These are phyloP conservation scores for Metschnikowia kunwiensis DNA, from an alignment of 805 yeast genomes.

Conservation along the genomic window DNA sequence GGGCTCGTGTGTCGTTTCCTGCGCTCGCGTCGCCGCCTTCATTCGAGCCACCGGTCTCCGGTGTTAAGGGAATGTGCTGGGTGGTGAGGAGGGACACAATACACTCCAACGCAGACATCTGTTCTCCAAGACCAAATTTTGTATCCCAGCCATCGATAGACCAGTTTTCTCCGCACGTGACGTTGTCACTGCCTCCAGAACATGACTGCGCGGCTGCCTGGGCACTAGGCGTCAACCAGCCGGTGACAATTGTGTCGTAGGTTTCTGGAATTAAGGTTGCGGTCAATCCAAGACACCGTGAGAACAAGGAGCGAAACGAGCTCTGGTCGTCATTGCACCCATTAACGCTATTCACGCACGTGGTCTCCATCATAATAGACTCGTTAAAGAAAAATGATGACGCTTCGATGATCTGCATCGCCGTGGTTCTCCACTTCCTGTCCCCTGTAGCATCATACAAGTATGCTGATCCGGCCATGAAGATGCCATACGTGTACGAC, in stretches of 20 bases:
- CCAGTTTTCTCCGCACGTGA: slow-evolving; percentile 80
- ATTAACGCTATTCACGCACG: slow-evolving; percentile 52
- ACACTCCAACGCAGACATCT: slow-evolving; percentile 68
- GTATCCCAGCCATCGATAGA: slow-evolving; percentile 57
- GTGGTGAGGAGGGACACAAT: slow-evolving; percentile 28
- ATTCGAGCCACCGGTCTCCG: slow-evolving; percentile 16
- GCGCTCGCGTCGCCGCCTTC: slow-evolving; percentile 26
- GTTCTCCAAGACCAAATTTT: slow-evolving; percentile 72
- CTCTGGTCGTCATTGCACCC: slow-evolving; percentile 74
- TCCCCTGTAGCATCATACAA: slow-evolving; percentile 59
- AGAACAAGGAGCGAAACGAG: slow-evolving; percentile 66
- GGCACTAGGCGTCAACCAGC: slow-evolving; percentile 45
- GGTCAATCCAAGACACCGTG: slow-evolving; percentile 60
- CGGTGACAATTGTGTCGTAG: slow-evolving; percentile 30
- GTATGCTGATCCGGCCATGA: slow-evolving; percentile 67
- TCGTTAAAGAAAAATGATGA: slow-evolving; percentile 37
- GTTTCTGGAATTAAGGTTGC: slow-evolving; percentile 52
- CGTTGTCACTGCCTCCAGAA: slow-evolving; percentile 80
- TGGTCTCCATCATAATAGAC: slow-evolving; percentile 55
- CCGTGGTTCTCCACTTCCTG: slow-evolving; percentile 39
- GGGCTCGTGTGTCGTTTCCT: slow-evolving; percentile 21
- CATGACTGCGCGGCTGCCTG: slow-evolving; percentile 68
- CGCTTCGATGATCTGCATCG: slow-evolving; percentile 35
- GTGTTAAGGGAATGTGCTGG: slow-evolving; percentile 26
- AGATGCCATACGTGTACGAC: slow-evolving; percentile 69